Conservation (phyloP, 768 basidiomycete genomes). For the Podaxis sp. region DNA sequence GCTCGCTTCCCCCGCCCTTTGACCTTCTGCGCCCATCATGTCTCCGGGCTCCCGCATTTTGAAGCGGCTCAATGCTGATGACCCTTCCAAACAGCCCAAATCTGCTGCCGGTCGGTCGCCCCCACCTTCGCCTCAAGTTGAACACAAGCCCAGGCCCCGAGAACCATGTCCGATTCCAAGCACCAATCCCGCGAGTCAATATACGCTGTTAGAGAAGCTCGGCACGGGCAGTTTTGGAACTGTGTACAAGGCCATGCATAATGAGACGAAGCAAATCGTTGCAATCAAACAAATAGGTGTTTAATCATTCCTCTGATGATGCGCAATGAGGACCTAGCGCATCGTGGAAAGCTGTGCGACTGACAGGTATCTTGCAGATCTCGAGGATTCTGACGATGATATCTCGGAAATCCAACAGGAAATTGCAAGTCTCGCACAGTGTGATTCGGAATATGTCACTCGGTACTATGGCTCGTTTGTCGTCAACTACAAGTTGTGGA, state of each 20-base stretch:
- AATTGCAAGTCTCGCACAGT: constrained; percentile 93
- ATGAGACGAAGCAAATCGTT: constrained; percentile 90
- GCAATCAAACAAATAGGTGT: constrained; percentile 97
- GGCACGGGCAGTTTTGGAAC: constrained; percentile 96
- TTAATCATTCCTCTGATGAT: constrained; percentile 24
- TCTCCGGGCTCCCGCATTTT: constrained; percentile 17
- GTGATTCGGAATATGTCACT: constrained; percentile 96
- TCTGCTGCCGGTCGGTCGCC: constrained; percentile 39
- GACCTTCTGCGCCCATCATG: constrained; percentile 13
- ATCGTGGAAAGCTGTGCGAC: neutral
- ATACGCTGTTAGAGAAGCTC: constrained; percentile 92
- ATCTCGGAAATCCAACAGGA: constrained; percentile 99
- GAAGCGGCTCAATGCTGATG: constrained; percentile 13
- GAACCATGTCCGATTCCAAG: constrained; percentile 71
- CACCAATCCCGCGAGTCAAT: constrained; percentile 85
- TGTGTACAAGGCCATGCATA: constrained; percentile 97
- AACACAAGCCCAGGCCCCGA: constrained; percentile 37
- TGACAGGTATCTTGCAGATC: constrained; percentile 49
- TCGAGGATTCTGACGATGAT: constrained; percentile 98
- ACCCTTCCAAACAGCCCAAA: constrained; percentile 35
- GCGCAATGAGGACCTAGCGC: neutral
- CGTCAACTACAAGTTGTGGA: constrained; percentile 96
- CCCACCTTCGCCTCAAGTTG: constrained; percentile 47
- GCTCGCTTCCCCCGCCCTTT: constrained; percentile 12
- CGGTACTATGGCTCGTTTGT: constrained; percentile 97